Percentiles rank a stretch among this genome's conserved stretches.
Evolutionary conservation across 495 filamentous ascomycete genomes (phyloP).

Genomic region (Usnea hakonensis): DNA sequence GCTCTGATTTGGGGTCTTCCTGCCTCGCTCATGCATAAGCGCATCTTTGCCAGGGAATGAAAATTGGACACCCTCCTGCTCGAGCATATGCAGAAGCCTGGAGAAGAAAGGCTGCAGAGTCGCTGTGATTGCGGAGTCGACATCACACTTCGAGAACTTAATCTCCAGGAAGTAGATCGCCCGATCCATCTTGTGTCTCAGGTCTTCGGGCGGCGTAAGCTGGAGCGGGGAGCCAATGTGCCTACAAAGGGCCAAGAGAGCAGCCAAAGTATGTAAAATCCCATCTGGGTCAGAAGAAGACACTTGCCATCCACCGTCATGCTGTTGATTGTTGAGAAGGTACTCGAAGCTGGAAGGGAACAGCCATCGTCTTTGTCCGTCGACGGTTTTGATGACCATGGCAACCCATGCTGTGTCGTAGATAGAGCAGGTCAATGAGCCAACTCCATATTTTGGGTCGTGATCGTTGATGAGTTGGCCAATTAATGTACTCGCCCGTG

Average conservation of each 20-base stretch:
- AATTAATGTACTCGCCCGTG: conserved; percentile 13
- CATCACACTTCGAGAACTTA: conserved; percentile 28
- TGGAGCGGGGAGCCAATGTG: conserved; percentile 15
- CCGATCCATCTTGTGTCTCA: conserved; percentile 11
- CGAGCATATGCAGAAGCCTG: conserved; percentile 23
- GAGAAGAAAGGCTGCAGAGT: conserved; percentile 32
- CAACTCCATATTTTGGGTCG: conserved; percentile 25
- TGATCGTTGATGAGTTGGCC: conserved; percentile 16
- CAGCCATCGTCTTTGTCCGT: conserved; percentile 23
- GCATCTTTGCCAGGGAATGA: conserved; percentile 26
- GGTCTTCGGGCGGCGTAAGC: conserved; percentile 5
- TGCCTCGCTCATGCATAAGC: conserved; percentile 10
- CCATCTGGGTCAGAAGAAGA: conserved; percentile 28
- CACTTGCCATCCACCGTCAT: conserved; percentile 28
- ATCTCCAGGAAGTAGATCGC: conserved; percentile 22
- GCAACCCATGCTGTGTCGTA: conserved; percentile 45
- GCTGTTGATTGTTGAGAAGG: conserved; percentile 24
- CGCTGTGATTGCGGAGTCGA: conserved; percentile 24
- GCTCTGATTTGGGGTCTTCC: conserved; percentile 23
- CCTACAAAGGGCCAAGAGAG: conserved; percentile 27
- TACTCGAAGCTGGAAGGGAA: conserved; percentile 34
- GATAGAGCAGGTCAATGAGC: conserved; percentile 29
- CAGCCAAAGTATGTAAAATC: conserved; percentile 32
- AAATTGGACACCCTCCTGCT: conserved; percentile 18
- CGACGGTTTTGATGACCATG: conserved; percentile 30